Percentiles rank a stretch among this genome's conserved stretches.
phyloP scores from a whole-genome alignment of 805 yeast species.

The Tetrapisispora namnaoensis region DNA sequence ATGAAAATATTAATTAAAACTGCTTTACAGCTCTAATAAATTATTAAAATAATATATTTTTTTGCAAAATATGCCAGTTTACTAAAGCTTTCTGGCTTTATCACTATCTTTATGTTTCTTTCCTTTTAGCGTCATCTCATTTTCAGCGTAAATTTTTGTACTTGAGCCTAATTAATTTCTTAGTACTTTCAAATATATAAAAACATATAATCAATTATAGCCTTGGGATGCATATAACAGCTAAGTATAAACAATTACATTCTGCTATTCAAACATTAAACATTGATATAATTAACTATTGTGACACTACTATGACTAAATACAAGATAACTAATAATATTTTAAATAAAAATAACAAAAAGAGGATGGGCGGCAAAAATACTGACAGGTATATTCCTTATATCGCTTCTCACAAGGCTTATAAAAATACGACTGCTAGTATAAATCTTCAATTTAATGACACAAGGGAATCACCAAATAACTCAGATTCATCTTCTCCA shows the following conservation, averaged over 20 bases:
- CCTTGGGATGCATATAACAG: too few species aligned
- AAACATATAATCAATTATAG: too few species aligned
- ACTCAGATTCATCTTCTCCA: slow-evolving; percentile 18
- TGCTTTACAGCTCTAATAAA: too few species aligned
- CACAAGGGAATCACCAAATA: neutral
- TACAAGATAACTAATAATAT: neutral
- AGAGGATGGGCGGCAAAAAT: slow-evolving; percentile 8
- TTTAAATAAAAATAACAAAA: neutral
- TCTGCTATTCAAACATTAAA: neutral
- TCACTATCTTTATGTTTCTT: too few species aligned
- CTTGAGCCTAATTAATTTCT: neutral
- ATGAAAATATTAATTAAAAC: too few species aligned
- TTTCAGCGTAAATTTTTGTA: neutral
- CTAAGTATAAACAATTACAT: neutral
- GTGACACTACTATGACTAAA: neutral
- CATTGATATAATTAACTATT: neutral
- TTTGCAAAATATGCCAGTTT: too few species aligned
- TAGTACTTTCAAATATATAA: neutral
- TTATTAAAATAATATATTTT: too few species aligned
- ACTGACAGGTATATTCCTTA: slow-evolving; percentile 35
- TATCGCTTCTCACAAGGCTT: slow-evolving; percentile 23
- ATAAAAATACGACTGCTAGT: slow-evolving; percentile 14
- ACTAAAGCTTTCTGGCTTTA: too few species aligned
- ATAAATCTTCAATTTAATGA: slow-evolving; percentile 1
- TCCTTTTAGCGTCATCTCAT: neutral